These are phyloP conservation scores for Raphidocelis subcapitata DNA, from an alignment of 139 green algal species.

Conservation along the genomic window DNA sequence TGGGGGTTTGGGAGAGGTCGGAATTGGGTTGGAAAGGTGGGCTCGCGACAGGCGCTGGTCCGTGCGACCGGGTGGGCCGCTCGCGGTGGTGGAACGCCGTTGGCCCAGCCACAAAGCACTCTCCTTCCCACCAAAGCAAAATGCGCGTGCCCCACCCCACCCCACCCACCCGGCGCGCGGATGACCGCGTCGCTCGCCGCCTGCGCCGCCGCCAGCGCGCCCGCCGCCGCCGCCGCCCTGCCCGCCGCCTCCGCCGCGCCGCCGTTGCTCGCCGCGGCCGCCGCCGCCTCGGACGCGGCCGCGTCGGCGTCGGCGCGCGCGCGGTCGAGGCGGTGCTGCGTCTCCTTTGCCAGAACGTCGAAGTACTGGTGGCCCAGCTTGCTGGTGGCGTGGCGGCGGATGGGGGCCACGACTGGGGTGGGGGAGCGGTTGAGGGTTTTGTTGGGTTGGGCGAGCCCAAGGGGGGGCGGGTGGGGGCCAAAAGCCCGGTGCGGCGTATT, in stretches of 20 bases:
- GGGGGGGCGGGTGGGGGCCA: too few species aligned
- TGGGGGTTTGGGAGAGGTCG: too few species aligned
- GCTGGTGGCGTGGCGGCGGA: slow-evolving; percentile 16
- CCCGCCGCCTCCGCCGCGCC: background rate
- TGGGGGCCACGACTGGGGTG: slow-evolving; percentile 20
- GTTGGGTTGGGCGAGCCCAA: too few species aligned
- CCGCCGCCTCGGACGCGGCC: background rate
- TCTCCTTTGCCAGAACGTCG: slow-evolving; percentile 21
- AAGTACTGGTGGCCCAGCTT: slow-evolving; percentile 34
- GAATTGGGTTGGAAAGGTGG: background rate
- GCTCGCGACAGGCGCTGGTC: background rate
- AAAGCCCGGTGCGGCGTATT: too few species aligned
- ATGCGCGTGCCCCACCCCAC: too few species aligned
- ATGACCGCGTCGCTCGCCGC: slow-evolving; percentile 1
- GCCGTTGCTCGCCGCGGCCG: background rate
- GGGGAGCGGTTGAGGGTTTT: slow-evolving; percentile 23
- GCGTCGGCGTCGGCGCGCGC: too few species aligned
- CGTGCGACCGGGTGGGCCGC: too few species aligned
- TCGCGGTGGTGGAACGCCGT: too few species aligned
- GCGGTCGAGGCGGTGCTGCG: background rate
- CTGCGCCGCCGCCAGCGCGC: background rate
- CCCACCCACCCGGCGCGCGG: background rate
- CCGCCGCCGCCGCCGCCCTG: background rate
- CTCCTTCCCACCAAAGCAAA: too few species aligned
- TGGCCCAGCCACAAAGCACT: too few species aligned